A percentile compares a stretch with the other conserved stretches of the same genome.
These are phyloP conservation scores for Leccinum pachyderme DNA, from an alignment of 1,284 basidiomycete genomes.

Conservation along the genomic window DNA sequence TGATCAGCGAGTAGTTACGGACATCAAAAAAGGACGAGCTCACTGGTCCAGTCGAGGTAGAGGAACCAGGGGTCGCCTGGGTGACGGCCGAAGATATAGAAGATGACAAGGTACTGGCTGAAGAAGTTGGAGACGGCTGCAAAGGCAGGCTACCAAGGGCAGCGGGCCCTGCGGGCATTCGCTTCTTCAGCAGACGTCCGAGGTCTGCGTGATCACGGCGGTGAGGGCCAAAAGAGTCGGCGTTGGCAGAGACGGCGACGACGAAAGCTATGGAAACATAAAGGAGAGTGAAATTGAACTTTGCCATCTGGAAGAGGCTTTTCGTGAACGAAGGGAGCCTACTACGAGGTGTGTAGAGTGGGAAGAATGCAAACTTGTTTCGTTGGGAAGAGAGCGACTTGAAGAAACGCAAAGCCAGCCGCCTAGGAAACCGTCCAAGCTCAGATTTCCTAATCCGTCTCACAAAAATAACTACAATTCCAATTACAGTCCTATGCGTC, in stretches of 20 bases:
- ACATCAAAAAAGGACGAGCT: constrained; percentile 6
- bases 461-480: background rate
- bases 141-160: constrained; percentile 3
- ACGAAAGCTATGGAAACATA: constrained; percentile 51
- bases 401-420: constrained; percentile 12
- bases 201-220: constrained; percentile 57
- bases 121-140: constrained; percentile 15
- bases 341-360: background rate
- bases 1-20: background rate
- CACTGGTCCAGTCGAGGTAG: constrained; percentile 23
- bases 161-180: constrained; percentile 34
- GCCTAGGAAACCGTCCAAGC: constrained; percentile 14
- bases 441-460: constrained; percentile 20
- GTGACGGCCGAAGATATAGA: constrained; percentile 2
- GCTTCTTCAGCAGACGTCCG: constrained; percentile 69
- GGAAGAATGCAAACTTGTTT: background rate
- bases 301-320: constrained; percentile 22
- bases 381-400: constrained; percentile 17
- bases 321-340: background rate
- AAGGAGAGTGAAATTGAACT: constrained; percentile 61
- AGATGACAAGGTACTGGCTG: background rate
- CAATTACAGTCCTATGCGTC: constrained; percentile 11
- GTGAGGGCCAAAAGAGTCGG: constrained; percentile 40
- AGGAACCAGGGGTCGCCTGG: constrained; percentile 10
- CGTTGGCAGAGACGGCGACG: constrained; percentile 43